These are phyloP conservation scores for Hypomontagnella monticulosa DNA, from an alignment of 495 filamentous ascomycete species.

Conservation along the genomic window DNA sequence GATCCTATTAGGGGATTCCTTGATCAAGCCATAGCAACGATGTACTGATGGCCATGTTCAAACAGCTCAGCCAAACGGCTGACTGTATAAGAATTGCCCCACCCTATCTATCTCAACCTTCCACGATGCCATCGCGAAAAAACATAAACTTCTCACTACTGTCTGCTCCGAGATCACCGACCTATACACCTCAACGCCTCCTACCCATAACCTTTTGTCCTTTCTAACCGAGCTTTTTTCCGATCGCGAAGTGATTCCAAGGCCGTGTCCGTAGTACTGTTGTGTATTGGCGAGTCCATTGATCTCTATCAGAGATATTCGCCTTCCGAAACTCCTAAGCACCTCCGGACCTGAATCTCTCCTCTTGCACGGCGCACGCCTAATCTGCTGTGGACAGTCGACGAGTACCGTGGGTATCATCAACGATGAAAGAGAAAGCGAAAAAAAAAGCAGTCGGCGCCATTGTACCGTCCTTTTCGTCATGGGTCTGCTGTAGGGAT, in stretches of 20 bases:
- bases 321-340: conserved; percentile 30
- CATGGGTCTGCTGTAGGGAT: background rate
- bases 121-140: background rate
- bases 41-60: background rate
- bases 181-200: too few species aligned
- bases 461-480: conserved; percentile 4
- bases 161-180: too few species aligned
- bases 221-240: too few species aligned
- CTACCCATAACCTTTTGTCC: too few species aligned
- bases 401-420: conserved; percentile 38
- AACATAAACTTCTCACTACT: too few species aligned
- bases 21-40: conserved; percentile 4
- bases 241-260: too few species aligned
- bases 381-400: conserved; percentile 15
- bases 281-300: too few species aligned
- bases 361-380: conserved; percentile 4
- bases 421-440: conserved; percentile 19
- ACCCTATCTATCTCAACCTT: background rate
- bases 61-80: background rate
- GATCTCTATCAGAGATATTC: conserved; percentile 13
- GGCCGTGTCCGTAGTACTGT: too few species aligned
- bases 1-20: background rate
- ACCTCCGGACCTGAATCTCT: conserved; percentile 1
- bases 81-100: background rate
- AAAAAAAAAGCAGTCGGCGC: conserved; percentile 10